Base-by-base conservation (phyloP, 768 basidiomycete species). In the Pleurotus tuoliensis region DNA sequence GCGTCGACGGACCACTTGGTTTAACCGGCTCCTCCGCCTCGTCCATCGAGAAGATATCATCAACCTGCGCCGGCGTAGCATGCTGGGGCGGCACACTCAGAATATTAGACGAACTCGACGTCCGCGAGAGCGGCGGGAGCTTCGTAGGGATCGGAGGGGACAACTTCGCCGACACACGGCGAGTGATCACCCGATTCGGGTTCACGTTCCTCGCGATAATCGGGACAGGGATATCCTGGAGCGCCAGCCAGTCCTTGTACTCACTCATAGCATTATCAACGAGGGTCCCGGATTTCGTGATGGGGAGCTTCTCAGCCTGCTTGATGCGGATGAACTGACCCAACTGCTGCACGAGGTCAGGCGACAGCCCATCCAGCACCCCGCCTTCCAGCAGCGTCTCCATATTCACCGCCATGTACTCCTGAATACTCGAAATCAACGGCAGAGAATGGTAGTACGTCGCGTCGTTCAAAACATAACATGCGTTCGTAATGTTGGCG, bases 41-140 rank as follows among this genome's bases (percentile, higher is more conserved):
- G 63, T 95, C 94, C 92, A 95, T 94, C 5, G 74, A 66, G 63
- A 96, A 94, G 27, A 94, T 76, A 50, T 91, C 93, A 56, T 92
- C 80, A 7, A 64, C 84, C 2, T 80, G 76, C 25, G 66, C 67
- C 4, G 60, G 71, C 62, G 54, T 65, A 43, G 38, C 65, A 58
- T 22, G 72, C 59, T 43, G 59, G 62, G 22, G 22, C 15, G 22
- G 51, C 3, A 34, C 3, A 34, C 30, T 34, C 30, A 18, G 9
- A 18, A 18, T 38, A 15, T 37, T 37, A n/a, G 75, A 69, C 6
- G 68, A 62, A n/a, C 61, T 64, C 67, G 57, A 53, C n/a, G 61
- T 45, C 11, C 55, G 59, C 6, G 27, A 25, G n/a, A 52, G 49
- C 4, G 58, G 54, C 2, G 47, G 45, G 54, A 39, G 61, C 43